These are phyloP conservation scores for Metarhizium album DNA, from an alignment of 2,329 filamentous ascomycete species.

Conservation along the genomic window DNA sequence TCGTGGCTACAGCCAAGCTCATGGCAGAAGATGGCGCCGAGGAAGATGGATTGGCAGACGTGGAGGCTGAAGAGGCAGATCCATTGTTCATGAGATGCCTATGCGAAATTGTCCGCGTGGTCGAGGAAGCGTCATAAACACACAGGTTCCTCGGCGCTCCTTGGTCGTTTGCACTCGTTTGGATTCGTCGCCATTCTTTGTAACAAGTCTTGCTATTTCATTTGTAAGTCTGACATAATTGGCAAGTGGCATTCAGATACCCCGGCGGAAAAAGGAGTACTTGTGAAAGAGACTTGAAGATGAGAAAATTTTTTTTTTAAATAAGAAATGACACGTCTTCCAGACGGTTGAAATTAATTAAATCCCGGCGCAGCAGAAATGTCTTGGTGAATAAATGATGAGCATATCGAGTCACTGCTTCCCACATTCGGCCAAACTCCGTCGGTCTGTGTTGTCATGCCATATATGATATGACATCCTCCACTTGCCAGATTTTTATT, in stretches of 20 bases:
- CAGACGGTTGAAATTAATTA: no score
- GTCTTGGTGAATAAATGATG: no score
- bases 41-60: constrained; percentile 20
- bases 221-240: not conserved
- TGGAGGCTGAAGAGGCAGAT: constrained; percentile 22
- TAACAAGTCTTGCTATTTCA: not conserved
- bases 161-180: not conserved
- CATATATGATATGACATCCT: no score
- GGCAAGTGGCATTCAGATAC: not conserved
- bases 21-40: constrained; percentile 19
- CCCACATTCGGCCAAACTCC: no score
- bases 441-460: no score
- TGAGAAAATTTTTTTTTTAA: no score
- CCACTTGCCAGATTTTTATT: no score
- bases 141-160: not conserved
- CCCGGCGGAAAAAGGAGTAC: not conserved
- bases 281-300: no score
- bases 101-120: constrained; percentile 31
- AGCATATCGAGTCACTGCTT: no score
- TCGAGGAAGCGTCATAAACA: constrained; percentile 18
- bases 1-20: constrained; percentile 37
- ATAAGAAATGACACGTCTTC: no score
- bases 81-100: constrained; percentile 28
- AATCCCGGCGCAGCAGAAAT: no score
- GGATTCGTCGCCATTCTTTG: no score